Conservation (phyloP, 1,284 basidiomycete species). For the Macrocystidia cucumis region DNA sequence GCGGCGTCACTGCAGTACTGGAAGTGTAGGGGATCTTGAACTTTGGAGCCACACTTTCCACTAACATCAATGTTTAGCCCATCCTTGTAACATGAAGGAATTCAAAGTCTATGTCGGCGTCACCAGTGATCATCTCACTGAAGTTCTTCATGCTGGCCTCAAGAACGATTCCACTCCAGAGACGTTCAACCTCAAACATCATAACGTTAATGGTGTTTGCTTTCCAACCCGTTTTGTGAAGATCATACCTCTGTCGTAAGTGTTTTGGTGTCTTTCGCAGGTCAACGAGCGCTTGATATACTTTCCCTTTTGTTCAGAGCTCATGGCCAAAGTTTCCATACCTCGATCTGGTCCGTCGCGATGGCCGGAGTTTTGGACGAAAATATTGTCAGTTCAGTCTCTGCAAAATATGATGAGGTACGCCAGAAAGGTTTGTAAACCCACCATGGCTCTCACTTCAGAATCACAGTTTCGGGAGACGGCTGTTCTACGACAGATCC, state of each 20-base stretch:
- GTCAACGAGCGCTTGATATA: constrained; percentile 2
- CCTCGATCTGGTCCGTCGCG: constrained; percentile 69
- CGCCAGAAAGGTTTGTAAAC: constrained; percentile 29
- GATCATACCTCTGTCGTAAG: constrained; percentile 66
- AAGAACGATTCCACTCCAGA: constrained; percentile 60
- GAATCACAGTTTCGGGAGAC: constrained; percentile 54
- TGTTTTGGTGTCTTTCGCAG: constrained; percentile 36
- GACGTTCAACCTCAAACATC: constrained; percentile 50
- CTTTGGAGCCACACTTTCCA: no score
- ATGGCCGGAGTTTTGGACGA: constrained; percentile 51
- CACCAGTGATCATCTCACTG: constrained; percentile 54
- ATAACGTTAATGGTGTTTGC: constrained; percentile 43
- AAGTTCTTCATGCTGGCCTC: constrained; percentile 52
- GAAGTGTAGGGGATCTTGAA: no score
- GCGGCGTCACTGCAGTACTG: no score
- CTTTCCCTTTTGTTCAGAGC: constrained; percentile 32
- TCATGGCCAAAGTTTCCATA: constrained; percentile 64
- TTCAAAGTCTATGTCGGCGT: constrained; percentile 65
- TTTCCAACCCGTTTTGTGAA: constrained; percentile 66
- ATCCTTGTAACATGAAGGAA: constrained; percentile 79
- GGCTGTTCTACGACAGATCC: constrained; percentile 55
- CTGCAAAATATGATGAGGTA: constrained; percentile 53
- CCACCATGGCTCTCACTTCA: constrained; percentile 12
- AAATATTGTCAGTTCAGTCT: constrained; percentile 44
- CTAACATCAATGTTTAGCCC: constrained; percentile 19